Conservation (phyloP, 805 yeast genomes). For the Kodamaea kaohsiungensis region DNA sequence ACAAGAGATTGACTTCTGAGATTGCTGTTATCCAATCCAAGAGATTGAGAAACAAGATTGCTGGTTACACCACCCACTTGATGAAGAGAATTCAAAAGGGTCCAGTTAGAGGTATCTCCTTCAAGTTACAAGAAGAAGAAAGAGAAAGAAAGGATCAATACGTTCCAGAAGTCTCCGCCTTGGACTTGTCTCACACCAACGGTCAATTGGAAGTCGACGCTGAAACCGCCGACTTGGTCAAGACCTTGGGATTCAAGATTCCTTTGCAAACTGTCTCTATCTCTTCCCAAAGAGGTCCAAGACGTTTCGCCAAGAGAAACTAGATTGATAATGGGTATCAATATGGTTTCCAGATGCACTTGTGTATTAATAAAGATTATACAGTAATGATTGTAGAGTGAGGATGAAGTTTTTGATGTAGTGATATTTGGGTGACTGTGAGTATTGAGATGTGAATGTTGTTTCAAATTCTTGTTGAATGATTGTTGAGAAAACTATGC, state of each 20-base stretch:
- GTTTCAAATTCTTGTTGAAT: too few relatives aligned
- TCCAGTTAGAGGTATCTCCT: slow-evolving; percentile 99
- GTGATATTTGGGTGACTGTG: too few relatives aligned
- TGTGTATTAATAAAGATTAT: slow-evolving; percentile 9
- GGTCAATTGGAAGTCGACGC: slow-evolving; percentile 95
- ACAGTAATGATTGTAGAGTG: not conserved
- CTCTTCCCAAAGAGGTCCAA: slow-evolving; percentile 84
- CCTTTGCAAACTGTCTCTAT: slow-evolving; percentile 85
- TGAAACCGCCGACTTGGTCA: slow-evolving; percentile 94
- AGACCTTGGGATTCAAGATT: slow-evolving; percentile 85
- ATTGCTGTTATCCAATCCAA: slow-evolving; percentile 98
- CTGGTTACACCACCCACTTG: slow-evolving; percentile 99
- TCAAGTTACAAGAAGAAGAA: slow-evolving; percentile 99
- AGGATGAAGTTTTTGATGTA: too few relatives aligned
- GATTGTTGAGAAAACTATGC: too few relatives aligned
- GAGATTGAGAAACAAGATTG: slow-evolving; percentile 99
- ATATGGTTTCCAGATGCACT: slow-evolving; percentile 1
- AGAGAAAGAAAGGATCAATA: slow-evolving; percentile 99
- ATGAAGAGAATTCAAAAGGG: slow-evolving; percentile 99
- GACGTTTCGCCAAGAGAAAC: slow-evolving; percentile 92
- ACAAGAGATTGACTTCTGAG: slow-evolving; percentile 98
- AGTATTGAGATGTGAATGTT: not conserved
- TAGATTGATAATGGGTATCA: slow-evolving; percentile 34
- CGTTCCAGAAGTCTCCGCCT: slow-evolving; percentile 99
- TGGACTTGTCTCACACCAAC: slow-evolving; percentile 95